phyloP scores from a whole-genome alignment of 352 stramenopile species.

The Pythium utonaiense region DNA sequence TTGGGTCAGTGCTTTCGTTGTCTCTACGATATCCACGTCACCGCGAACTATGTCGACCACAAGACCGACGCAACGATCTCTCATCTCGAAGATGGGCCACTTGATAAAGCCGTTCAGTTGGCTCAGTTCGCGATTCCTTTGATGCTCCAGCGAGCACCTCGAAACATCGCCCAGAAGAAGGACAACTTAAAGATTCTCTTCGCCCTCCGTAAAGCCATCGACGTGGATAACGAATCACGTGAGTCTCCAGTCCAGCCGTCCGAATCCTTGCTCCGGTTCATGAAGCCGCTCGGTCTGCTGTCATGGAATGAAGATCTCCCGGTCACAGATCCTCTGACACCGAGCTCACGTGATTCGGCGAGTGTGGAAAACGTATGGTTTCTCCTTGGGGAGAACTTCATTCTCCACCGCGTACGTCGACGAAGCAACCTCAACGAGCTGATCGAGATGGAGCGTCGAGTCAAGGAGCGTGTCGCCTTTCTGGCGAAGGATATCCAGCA shows the following conservation, averaged over 20 bases:
- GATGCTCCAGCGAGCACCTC: constrained; percentile 45
- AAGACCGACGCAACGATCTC: constrained; percentile 33
- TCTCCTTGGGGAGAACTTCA: constrained; percentile 67
- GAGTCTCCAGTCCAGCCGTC: background rate
- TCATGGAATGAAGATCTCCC: constrained; percentile 23
- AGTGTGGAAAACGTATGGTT: constrained; percentile 66
- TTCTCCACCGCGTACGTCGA: constrained; percentile 52
- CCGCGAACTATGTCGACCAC: constrained; percentile 56
- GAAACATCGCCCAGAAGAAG: constrained; percentile 73
- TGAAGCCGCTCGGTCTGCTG: constrained; percentile 37
- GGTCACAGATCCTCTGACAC: constrained; percentile 8
- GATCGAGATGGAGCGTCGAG: constrained; percentile 50
- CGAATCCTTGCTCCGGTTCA: constrained; percentile 26
- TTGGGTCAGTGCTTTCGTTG: constrained; percentile 71
- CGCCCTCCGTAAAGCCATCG: constrained; percentile 45
- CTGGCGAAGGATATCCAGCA: constrained; percentile 60
- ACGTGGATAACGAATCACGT: constrained; percentile 6
- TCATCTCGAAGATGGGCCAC: constrained; percentile 7
- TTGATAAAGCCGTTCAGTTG: constrained; percentile 28
- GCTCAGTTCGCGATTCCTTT: constrained; percentile 58
- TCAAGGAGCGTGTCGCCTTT: constrained; percentile 54
- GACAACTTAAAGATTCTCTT: constrained; percentile 65
- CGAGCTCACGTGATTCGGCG: background rate
- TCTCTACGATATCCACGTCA: constrained; percentile 67
- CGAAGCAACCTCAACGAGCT: constrained; percentile 57